Base-by-base conservation (phyloP, 306 rosid genomes). In the Cyamopsis tetragonoloba region DNA sequence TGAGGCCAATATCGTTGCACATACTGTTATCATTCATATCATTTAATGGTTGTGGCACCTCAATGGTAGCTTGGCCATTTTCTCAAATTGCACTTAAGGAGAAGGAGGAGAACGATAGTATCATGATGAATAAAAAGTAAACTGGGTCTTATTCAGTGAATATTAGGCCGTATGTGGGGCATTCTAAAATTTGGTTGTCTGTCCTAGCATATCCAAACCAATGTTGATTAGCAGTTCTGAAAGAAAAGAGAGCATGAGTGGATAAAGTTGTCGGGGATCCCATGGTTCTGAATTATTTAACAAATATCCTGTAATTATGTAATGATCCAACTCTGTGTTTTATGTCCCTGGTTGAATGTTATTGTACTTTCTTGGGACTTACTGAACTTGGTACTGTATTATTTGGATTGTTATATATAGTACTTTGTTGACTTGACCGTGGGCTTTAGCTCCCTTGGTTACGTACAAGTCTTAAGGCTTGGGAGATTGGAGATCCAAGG, bases 221-320 rank as follows among this genome's bases (percentile, higher is more conserved):
- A 38, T 24, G 35, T 70, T 62, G 55, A 62, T 54, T 57, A 17
- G 48, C 43, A 61, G 43, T 39, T 69, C 11, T 10, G 41, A 48
- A 48, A 41, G 37, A 49, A 39, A 59, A 59, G 9, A 6, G 19
- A 43, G 41, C 13, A 39, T 31, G 4, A 7, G 5, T 28, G 42
- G 41, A 44, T 41, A 65, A n/a, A 65, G 39, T 31, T 50, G 57
- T 66, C 2, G 2, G 57, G 10, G 12, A 37, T 44, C 50, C 30
- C 19, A 9, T 48, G 18, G n/a, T n/a, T n/a, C n/a, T n/a, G n/a
- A n/a, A n/a, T n/a, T n/a, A n/a, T n/a, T n/a, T n/a, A n/a, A n/a
- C n/a, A n/a, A 74, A 12, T 38, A 17, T 39, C 17, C 49, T 5
- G 4, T 35, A 51, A 14, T 31, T 46, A 10, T 57, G 1, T 46